Percentiles rank a stretch among this genome's conserved stretches.
Evolutionary conservation across 2,329 filamentous ascomycete species (phyloP).

Genomic region (Xylaria polymorpha): DNA sequence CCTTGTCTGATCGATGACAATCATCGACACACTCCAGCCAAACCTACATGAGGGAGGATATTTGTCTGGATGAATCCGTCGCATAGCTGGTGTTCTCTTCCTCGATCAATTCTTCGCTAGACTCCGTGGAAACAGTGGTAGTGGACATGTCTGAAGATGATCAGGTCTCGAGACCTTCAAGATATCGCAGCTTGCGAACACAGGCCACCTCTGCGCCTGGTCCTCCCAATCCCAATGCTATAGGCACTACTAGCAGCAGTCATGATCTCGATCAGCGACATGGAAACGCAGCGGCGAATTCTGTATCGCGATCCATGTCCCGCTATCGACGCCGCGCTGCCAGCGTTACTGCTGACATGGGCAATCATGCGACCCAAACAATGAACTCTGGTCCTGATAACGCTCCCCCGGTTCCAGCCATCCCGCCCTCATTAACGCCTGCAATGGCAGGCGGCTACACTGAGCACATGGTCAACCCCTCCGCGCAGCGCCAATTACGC

Average conservation of each 20-base stretch:
- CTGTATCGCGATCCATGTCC: constrained; percentile 52
- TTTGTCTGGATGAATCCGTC: constrained; percentile 5
- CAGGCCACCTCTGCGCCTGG: constrained; percentile 48
- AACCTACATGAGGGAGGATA: background rate
- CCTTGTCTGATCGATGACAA: constrained; percentile 27
- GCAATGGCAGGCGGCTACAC: constrained; percentile 12
- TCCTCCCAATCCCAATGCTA: constrained; percentile 38
- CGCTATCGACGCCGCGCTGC: constrained; percentile 50
- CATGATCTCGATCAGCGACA: constrained; percentile 38
- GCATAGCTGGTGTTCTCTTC: background rate
- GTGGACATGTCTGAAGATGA: constrained; percentile 39
- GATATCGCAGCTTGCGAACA: constrained; percentile 52
- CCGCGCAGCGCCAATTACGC: constrained; percentile 41
- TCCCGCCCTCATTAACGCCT: constrained; percentile 45
- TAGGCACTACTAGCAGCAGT: constrained; percentile 34
- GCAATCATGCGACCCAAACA: constrained; percentile 46
- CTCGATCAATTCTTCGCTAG: background rate
- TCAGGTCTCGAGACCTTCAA: constrained; percentile 48
- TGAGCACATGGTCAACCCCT: constrained; percentile 23
- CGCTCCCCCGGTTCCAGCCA: constrained; percentile 49
- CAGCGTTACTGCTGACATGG: constrained; percentile 43
- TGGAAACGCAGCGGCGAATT: constrained; percentile 41
- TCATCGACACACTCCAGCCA: constrained; percentile 1
- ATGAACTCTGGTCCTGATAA: constrained; percentile 43
- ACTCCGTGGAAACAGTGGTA: constrained; percentile 35